Evolutionary conservation across 768 basidiomycete species (phyloP), one percentile per base, ranked within the genome.

Genomic region (Pulveroboletus sp.): DNA sequence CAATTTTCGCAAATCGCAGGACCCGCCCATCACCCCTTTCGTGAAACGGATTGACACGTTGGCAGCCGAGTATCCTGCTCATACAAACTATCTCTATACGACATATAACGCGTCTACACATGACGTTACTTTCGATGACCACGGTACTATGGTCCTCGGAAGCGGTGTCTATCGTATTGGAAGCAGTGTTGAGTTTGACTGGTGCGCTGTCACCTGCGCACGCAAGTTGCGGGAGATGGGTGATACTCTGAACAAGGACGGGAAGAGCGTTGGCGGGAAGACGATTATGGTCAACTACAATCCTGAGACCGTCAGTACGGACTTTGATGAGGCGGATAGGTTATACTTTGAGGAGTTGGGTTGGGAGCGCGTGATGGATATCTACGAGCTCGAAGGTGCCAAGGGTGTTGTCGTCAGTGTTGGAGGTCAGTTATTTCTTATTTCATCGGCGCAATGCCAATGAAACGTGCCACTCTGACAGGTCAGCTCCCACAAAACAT

Each of bases 261-360:
- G 57, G 35, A 32, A 46, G 43, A 39, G 18, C 13, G 52, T 60
- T 24, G 61, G 62, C 1, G 86, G 89, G 65, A 84, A 84, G 71
- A 97, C 96, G 39, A 84, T 99, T 73, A 98, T 98, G 95, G 80
- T 99, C 79, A 99, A 99, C 76, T 99, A 99, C 72, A 99, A 98
- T 71, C 95, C 95, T 8, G 96, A 99, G 72, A 99, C 96, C 4
- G 96, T 98, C 37, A 97, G 94, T 7, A 99, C 96, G 50, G 96
- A 98, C 69, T 99, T 94, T 69, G 96, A 99, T 63, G 96, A 99
- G 73, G 96, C 96, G n/a, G 96, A 98, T 62, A 77, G 96, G 50
- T 74, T 99, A 41, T 99, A 99, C 76, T 99, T 99, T 66, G 96
- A 99, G 68, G 95, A 98, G 67, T 82, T 99, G 50, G 93, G 95